Conservation (phyloP, 1,284 basidiomycete species). For the Cryptococcus amylolentus region DNA sequence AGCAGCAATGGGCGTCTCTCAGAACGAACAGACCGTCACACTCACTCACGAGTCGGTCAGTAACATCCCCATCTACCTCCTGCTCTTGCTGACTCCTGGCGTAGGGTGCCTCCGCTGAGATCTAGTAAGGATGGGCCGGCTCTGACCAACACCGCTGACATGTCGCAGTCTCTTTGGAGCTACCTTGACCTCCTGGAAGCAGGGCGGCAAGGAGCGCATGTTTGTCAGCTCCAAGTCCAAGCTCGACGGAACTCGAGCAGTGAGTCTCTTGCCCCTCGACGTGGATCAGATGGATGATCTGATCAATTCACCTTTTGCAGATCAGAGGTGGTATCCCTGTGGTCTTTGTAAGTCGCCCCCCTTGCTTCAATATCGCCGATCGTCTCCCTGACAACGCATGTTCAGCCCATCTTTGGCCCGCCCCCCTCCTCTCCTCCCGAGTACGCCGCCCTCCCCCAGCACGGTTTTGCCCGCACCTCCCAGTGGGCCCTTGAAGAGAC, state of each 20-base stretch:
- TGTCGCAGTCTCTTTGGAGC: conserved; percentile 65
- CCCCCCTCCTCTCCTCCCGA: conserved; percentile 53
- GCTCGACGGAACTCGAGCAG: conserved; percentile 66
- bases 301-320: conserved; percentile 12
- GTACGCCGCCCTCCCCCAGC: conserved; percentile 69
- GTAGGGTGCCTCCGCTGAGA: conserved; percentile 67
- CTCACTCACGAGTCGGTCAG: conserved; percentile 41
- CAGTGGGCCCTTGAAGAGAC: conserved; percentile 65
- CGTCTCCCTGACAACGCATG: neutral
- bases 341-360: conserved; percentile 29
- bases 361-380: neutral
- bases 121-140: conserved; percentile 48
- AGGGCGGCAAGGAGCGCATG: conserved; percentile 60
- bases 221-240: conserved; percentile 77
- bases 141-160: conserved; percentile 5
- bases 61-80: neutral
- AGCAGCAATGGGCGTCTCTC: conserved; percentile 42
- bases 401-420: conserved; percentile 71
- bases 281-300: neutral
- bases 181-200: conserved; percentile 56
- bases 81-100: conserved; percentile 1
- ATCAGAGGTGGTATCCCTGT: conserved; percentile 45
- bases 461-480: conserved; percentile 76
- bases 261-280: conserved; percentile 24
- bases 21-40: conserved; percentile 39